Conservation (phyloP, 371 early-diverging fungal species). For the Mortierella sp. region DNA sequence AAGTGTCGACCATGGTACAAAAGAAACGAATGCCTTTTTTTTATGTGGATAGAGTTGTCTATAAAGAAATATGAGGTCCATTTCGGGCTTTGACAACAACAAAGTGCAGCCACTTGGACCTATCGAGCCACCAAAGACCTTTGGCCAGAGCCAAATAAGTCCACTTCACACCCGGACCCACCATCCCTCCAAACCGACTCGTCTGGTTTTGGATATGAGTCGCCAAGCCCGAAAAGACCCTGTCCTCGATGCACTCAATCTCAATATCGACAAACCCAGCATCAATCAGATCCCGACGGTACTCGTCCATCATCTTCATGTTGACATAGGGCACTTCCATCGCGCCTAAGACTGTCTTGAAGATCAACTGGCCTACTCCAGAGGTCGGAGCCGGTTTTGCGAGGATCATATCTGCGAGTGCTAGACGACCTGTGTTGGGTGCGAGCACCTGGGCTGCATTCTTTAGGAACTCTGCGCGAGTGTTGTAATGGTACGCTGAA, state of each 20-base stretch:
- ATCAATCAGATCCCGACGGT: constrained; percentile 38
- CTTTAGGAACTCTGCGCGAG: constrained; percentile 65
- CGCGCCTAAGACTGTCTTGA: constrained; percentile 32
- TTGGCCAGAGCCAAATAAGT: constrained; percentile 38
- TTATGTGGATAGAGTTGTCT: too few species aligned
- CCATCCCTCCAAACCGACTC: constrained; percentile 39
- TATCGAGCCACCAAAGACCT: constrained; percentile 45
- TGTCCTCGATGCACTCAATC: constrained; percentile 51
- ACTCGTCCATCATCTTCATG: constrained; percentile 48
- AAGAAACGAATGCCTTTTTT: too few species aligned
- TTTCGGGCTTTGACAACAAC: constrained; percentile 52
- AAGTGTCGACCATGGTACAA: neutral
- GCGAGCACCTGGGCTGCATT: constrained; percentile 49
- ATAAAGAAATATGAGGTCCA: constrained; percentile 11
- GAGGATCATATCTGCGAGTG: constrained; percentile 52
- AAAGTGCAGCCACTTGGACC: constrained; percentile 53
- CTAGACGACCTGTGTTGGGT: constrained; percentile 43
- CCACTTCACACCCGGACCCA: constrained; percentile 54
- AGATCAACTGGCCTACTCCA: constrained; percentile 22
- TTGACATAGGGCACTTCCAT: constrained; percentile 43
- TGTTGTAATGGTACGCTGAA: constrained; percentile 71
- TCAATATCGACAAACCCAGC: constrained; percentile 55
- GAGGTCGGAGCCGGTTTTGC: constrained; percentile 49
- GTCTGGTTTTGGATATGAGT: constrained; percentile 37
- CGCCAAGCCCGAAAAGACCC: constrained; percentile 50